Evolutionary conservation across 2,329 filamentous ascomycete species (phyloP).

Genomic region (Colletotrichum incanum): DNA sequence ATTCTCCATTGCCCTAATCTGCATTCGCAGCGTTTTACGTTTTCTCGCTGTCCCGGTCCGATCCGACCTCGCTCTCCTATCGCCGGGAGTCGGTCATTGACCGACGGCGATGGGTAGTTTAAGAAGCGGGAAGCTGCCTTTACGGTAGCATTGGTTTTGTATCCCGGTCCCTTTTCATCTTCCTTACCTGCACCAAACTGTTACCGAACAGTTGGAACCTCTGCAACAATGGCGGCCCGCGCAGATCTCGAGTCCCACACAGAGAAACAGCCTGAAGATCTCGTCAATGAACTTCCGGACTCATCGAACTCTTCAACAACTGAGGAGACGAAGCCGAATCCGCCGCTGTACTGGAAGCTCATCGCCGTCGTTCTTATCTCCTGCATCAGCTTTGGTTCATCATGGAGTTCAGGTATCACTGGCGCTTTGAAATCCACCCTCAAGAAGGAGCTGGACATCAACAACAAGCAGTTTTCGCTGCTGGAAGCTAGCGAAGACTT

Average conservation of each 20-base stretch:
- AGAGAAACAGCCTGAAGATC: conserved; percentile 30
- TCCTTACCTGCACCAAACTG: background rate
- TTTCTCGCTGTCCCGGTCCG: conserved; percentile 18
- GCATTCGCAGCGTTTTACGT: conserved; percentile 8
- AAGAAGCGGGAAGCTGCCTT: background rate
- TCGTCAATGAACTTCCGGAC: conserved; percentile 29
- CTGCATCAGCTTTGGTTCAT: conserved; percentile 71
- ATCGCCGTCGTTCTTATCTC: conserved; percentile 64
- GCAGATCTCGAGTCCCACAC: conserved; percentile 28
- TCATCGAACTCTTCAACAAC: conserved; percentile 9
- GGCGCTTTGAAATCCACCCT: conserved; percentile 74
- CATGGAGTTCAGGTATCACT: conserved; percentile 74
- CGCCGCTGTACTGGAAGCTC: conserved; percentile 45
- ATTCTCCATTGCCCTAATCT: conserved; percentile 9
- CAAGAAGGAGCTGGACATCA: conserved; percentile 73
- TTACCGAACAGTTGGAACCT: conserved; percentile 5
- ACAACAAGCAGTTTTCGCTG: conserved; percentile 72
- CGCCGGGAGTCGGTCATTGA: background rate
- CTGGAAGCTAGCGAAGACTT: conserved; percentile 75
- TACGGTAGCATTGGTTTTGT: background rate
- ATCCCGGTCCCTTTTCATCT: background rate
- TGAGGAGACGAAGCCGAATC: conserved; percentile 24
- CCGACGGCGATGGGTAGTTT: conserved; percentile 3
- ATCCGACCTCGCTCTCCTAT: conserved; percentile 19
- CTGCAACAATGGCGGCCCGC: conserved; percentile 20